A percentile compares a stretch with the other conserved stretches of the same genome.
These are phyloP conservation scores for Fragilaria crotonensis DNA, from an alignment of 108 stramenopile species.

Conservation along the genomic window DNA sequence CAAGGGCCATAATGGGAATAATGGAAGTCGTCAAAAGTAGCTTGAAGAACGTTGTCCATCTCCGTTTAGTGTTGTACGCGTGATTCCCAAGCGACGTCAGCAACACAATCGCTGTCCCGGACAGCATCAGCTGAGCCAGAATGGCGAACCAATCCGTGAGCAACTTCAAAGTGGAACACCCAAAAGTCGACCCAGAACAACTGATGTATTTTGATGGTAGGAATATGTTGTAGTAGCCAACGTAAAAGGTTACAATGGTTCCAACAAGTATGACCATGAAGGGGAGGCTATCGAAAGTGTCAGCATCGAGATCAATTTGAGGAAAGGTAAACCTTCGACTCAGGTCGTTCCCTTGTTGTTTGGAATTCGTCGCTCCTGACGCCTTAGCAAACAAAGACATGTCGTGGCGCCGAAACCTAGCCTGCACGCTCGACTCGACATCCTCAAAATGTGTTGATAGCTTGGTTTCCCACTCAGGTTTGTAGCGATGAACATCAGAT, in stretches of 20 bases:
- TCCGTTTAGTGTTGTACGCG: too few relatives aligned
- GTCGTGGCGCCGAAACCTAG: background rate
- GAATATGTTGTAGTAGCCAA: too few relatives aligned
- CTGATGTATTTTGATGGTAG: too few relatives aligned
- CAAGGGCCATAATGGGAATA: too few relatives aligned
- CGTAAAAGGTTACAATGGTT: slow-evolving; percentile 19
- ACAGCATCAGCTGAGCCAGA: slow-evolving; percentile 18
- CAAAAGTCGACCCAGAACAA: background rate
- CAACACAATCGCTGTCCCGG: background rate
- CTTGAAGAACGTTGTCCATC: too few relatives aligned
- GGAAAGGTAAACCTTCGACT: slow-evolving; percentile 20
- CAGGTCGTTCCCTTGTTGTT: slow-evolving; percentile 5
- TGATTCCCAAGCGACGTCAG: background rate
- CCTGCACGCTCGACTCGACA: background rate
- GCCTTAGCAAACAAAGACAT: background rate
- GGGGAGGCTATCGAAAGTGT: slow-evolving; percentile 26
- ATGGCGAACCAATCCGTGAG: slow-evolving; percentile 30
- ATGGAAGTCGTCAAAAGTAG: too few relatives aligned
- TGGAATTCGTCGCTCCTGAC: background rate
- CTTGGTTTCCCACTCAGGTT: slow-evolving; percentile 29
- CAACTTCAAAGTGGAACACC: slow-evolving; percentile 6
- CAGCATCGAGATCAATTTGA: slow-evolving; percentile 28
- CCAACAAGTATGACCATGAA: slow-evolving; percentile 27
- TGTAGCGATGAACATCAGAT: slow-evolving; percentile 23
- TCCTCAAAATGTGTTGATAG: slow-evolving; percentile 15